Percentiles rank a stretch among this genome's conserved stretches.
Conservation (phyloP, 805 yeast species). For the Millerozyma miso region DNA sequence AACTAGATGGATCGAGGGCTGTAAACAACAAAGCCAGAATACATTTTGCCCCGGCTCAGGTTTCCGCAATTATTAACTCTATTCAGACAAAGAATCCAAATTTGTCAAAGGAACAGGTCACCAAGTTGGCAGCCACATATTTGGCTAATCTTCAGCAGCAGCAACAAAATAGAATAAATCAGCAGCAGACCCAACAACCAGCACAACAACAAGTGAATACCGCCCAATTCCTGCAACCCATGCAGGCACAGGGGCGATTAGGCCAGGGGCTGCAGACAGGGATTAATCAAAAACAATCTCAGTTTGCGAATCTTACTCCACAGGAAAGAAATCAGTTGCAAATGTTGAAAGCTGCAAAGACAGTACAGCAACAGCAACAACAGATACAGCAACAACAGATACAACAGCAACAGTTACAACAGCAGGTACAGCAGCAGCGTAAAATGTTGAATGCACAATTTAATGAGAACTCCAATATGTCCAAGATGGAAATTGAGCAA, state of each 20-base stretch:
- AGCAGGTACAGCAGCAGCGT: slow-evolving; percentile 14
- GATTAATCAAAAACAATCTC: slow-evolving; percentile 17
- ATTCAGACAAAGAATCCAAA: slow-evolving; percentile 65
- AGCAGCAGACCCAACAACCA: slow-evolving; percentile 17
- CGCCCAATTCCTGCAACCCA: not conserved
- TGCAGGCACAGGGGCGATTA: slow-evolving; percentile 1
- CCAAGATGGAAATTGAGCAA: slow-evolving; percentile 34
- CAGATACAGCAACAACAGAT: slow-evolving; percentile 20
- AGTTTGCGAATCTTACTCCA: slow-evolving; percentile 37
- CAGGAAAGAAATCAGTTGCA: slow-evolving; percentile 41
- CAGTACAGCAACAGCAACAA: slow-evolving; percentile 25
- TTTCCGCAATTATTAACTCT: slow-evolving; percentile 58
- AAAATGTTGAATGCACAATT: slow-evolving; percentile 8
- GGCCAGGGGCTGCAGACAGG: slow-evolving; percentile 2
- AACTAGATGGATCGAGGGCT: slow-evolving; percentile 5
- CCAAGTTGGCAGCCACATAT: slow-evolving; percentile 61
- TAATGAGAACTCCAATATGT: slow-evolving; percentile 20
- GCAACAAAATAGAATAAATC: slow-evolving; percentile 35
- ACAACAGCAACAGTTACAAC: slow-evolving; percentile 17
- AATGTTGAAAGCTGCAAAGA: slow-evolving; percentile 33
- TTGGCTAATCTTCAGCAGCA: slow-evolving; percentile 54
- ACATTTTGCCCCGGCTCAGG: slow-evolving; percentile 57
- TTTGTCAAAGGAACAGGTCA: slow-evolving; percentile 59
- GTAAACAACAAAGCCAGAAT: slow-evolving; percentile 26
- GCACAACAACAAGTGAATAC: slow-evolving; percentile 1